phyloP scores from a whole-genome alignment of 306 rosid genomes.

The Rubus parviflorus region DNA sequence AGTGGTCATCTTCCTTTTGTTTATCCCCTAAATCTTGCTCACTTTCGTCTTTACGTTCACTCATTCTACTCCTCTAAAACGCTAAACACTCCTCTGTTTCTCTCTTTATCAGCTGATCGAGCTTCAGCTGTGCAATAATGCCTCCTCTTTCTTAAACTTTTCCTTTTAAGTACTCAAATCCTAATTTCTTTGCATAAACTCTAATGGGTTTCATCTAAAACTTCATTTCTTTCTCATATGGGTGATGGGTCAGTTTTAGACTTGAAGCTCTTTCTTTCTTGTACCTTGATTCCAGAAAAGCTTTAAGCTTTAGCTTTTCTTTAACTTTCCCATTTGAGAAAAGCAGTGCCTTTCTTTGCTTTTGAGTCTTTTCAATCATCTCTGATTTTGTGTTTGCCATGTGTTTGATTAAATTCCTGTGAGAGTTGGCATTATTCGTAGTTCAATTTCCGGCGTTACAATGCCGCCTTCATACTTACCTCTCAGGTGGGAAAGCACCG shows the following conservation, averaged over 20 bases:
- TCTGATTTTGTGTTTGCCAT: no score
- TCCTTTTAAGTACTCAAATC: background rate
- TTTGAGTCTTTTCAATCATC: constrained; percentile 1
- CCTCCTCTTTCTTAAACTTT: constrained; percentile 22
- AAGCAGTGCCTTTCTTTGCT: constrained; percentile 20
- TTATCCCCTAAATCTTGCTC: constrained; percentile 24
- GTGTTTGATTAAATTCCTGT: background rate
- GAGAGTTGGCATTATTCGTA: background rate
- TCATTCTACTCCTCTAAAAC: constrained; percentile 6
- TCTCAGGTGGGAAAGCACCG: constrained; percentile 89
- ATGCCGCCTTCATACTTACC: constrained; percentile 67
- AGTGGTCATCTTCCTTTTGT: constrained; percentile 37
- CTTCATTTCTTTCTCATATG: background rate
- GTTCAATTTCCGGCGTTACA: background rate
- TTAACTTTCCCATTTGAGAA: constrained; percentile 24
- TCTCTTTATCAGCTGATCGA: background rate
- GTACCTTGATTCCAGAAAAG: constrained; percentile 3
- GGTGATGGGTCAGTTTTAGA: background rate
- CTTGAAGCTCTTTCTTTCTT: constrained; percentile 4
- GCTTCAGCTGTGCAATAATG: constrained; percentile 20
- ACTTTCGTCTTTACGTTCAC: constrained; percentile 13
- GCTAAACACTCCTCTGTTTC: background rate
- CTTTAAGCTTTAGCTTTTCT: constrained; percentile 19
- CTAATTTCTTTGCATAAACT: background rate
- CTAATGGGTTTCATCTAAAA: constrained; percentile 9